Percentiles rank a stretch among this genome's conserved stretches.
These are phyloP conservation scores for Fomitopsis serialis DNA, from an alignment of 768 basidiomycete species.

Conservation along the genomic window DNA sequence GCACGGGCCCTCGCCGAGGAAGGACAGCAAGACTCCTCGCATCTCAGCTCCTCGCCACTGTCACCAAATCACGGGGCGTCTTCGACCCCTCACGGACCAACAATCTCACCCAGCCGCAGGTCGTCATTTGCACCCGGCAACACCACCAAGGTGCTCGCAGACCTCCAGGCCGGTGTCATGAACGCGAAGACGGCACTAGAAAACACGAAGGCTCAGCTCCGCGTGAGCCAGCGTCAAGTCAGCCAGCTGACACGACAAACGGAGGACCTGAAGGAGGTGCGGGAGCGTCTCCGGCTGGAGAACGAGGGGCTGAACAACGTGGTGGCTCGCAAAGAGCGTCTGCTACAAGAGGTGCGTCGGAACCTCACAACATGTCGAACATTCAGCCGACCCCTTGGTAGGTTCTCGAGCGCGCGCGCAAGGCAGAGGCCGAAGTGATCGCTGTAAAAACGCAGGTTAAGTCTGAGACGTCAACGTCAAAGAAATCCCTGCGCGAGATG, in stretches of 20 bases:
- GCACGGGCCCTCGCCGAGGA: conserved; percentile 81
- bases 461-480: conserved; percentile 62
- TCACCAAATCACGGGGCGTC: conserved; percentile 24
- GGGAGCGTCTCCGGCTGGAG: conserved; percentile 77
- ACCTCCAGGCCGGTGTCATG: conserved; percentile 79
- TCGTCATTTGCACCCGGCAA: conserved; percentile 67
- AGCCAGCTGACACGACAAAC: conserved; percentile 81
- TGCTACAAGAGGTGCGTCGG: conserved; percentile 70
- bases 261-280: conserved; percentile 83
- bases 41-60: conserved; percentile 20
- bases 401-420: conserved; percentile 75
- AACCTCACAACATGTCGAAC: not conserved
- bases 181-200: conserved; percentile 79
- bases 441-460: conserved; percentile 69
- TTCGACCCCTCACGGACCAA: conserved; percentile 32
- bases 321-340: conserved; percentile 79
- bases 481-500: conserved; percentile 78
- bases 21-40: conserved; percentile 38
- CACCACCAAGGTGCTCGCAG: conserved; percentile 84
- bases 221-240: conserved; percentile 77
- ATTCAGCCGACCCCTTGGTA: not conserved
- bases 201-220: conserved; percentile 78
- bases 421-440: conserved; percentile 75
- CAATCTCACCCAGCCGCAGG: conserved; percentile 44
- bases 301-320: conserved; percentile 88